phyloP scores from a whole-genome alignment of 331 rosid species.

The Quercus lobata region DNA sequence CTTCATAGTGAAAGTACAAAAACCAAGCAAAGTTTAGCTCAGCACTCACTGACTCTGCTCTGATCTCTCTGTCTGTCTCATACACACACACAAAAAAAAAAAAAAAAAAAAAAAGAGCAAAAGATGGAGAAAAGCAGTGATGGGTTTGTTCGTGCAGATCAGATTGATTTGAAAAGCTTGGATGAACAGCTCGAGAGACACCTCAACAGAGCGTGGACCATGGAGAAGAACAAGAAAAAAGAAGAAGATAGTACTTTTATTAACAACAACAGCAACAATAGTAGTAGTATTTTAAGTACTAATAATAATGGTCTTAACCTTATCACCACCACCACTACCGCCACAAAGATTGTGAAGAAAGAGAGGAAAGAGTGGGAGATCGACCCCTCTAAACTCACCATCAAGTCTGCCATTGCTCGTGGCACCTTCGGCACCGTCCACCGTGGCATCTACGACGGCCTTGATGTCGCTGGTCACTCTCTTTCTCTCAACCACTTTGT shows the following conservation, averaged over 20 bases:
- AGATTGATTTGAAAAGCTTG: slow-evolving; percentile 98
- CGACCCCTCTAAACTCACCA: slow-evolving; percentile 82
- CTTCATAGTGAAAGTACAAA: no score
- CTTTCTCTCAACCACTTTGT: neutral
- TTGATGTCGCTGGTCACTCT: slow-evolving; percentile 82
- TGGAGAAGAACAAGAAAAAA: slow-evolving; percentile 63
- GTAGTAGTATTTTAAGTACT: slow-evolving; percentile 1
- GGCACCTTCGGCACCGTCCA: slow-evolving; percentile 96
- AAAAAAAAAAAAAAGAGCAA: no score
- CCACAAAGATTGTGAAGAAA: slow-evolving; percentile 23
- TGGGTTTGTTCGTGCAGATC: slow-evolving; percentile 95
- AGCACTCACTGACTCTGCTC: neutral
- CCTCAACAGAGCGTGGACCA: slow-evolving; percentile 63
- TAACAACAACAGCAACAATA: slow-evolving; percentile 12
- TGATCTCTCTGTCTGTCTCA: neutral
- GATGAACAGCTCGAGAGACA: slow-evolving; percentile 97
- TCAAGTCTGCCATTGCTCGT: slow-evolving; percentile 81
- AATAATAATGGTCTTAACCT: neutral
- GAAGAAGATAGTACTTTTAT: slow-evolving; percentile 20
- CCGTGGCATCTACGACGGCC: slow-evolving; percentile 87
- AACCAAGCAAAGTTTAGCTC: no score
- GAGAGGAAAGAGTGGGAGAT: slow-evolving; percentile 92
- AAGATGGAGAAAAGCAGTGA: slow-evolving; percentile 78
- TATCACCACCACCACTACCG: slow-evolving; percentile 2
- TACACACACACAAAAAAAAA: neutral